Conservation (phyloP, 495 filamentous ascomycete genomes). For the Penicillium taxi region DNA sequence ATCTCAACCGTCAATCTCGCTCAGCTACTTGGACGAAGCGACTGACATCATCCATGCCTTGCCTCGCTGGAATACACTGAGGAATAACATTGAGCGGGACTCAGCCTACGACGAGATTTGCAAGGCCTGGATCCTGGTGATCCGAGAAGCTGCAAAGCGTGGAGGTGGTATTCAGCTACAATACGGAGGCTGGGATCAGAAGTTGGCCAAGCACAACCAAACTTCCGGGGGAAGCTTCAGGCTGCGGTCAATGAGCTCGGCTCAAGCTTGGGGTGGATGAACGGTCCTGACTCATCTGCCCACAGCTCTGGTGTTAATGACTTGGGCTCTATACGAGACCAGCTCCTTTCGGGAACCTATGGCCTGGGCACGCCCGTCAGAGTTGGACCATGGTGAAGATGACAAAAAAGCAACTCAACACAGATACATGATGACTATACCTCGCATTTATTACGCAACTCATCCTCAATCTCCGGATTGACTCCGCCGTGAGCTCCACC, state of each 20-base stretch:
- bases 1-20: conserved; percentile 63
- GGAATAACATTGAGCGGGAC: conserved; percentile 84
- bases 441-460: not conserved
- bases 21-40: conserved; percentile 79
- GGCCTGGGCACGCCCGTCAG: conserved; percentile 59
- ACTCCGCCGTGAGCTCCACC: conserved; percentile 12
- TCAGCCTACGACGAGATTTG: conserved; percentile 94
- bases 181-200: conserved; percentile 89
- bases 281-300: conserved; percentile 41
- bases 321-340: conserved; percentile 62
- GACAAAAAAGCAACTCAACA: too few species aligned
- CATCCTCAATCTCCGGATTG: conserved; percentile 8
- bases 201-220: conserved; percentile 78
- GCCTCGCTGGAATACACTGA: conserved; percentile 76
- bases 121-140: conserved; percentile 86
- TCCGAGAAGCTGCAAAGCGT: conserved; percentile 82
- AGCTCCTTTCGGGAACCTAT: conserved; percentile 72
- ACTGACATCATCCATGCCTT: conserved; percentile 84
- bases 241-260: conserved; percentile 70
- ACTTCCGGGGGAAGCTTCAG: conserved; percentile 76
- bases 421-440: not conserved
- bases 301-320: conserved; percentile 39
- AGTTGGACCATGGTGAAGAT: conserved; percentile 60
- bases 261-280: conserved; percentile 71
- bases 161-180: conserved; percentile 88